Evolutionary conservation across 179 eudicot species (phyloP), one percentile per base, ranked within the genome.

Genomic region (Drosera spatulata): DNA sequence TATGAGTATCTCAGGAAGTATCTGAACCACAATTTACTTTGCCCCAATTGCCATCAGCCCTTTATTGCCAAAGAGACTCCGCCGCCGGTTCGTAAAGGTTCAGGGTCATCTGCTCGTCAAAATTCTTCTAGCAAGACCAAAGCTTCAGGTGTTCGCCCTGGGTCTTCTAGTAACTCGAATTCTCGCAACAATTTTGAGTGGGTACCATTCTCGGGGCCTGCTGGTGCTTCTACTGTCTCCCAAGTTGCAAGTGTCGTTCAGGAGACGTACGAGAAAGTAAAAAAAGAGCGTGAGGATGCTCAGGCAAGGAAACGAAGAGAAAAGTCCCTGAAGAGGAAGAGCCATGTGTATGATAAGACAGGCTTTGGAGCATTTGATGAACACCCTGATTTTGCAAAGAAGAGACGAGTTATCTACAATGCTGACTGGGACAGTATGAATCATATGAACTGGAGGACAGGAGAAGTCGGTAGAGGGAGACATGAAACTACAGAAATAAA

Each of bases 201-300:
- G 97, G 73, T 59, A 10, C 97, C 93, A 39, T 87, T 90, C 56
- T 79, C 90, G 55, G 80, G 79, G 70, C 60, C 78, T 12, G 61
- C 73, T 39, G 75, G 76, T 44, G 74, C 78, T 58, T 65, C 89
- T 42, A 77, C 87, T 70, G 83, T 75, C 73, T 80, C 88, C 65
- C 87, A 82, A 64, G 97, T 94, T 71, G 96, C 96, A 48, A 79
- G 62, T 54, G 75, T 87, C 81, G 96, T 90, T 50, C 84, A 83
- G 64, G 82, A 79, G 77, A 85, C 96, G 22, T 90, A 85, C 65
- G 97, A 83, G 72, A 87, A 83, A 68, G 97, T 83, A 50, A 87
- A 69, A 73, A 76, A 85, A 74, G 93, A 87, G 50, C 86, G 95
- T 11, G 91, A 89, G 67, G 86, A 81, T 65, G 85, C 84, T 39